Evolutionary conservation across 768 basidiomycete species (phyloP).

Genomic region (Lentinula lateritia): DNA sequence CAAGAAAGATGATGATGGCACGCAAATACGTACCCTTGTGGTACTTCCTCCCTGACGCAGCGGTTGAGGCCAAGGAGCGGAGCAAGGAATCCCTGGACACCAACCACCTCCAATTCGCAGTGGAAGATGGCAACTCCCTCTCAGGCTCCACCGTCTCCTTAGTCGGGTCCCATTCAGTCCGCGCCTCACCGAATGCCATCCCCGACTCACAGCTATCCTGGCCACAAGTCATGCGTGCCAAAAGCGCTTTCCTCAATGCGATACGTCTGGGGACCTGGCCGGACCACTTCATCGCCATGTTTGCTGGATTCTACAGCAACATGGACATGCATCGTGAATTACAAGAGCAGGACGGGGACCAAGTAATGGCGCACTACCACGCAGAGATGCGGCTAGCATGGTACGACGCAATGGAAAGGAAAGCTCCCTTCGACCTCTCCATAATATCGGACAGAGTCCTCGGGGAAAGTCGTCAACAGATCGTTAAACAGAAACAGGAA

Average conservation of each 20-base stretch:
- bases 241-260: neutral
- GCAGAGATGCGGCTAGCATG: neutral
- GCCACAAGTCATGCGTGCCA: neutral
- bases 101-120: neutral
- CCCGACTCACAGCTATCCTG: conserved; percentile 3
- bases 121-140: neutral
- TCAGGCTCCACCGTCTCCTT: neutral
- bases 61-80: neutral
- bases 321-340: conserved; percentile 2
- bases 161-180: neutral
- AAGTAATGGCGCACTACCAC: conserved; percentile 1
- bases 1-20: neutral
- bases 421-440: neutral
- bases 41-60: conserved; percentile 1
- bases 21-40: conserved; percentile 2
- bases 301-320: conserved; percentile 3
- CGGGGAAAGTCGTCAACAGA: neutral
- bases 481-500: neutral
- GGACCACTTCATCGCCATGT: neutral
- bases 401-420: neutral
- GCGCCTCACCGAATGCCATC: neutral
- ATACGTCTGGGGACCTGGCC: neutral
- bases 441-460: neutral
- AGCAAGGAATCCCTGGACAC: neutral
- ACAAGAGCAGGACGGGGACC: neutral